Evolutionary conservation across 1,284 basidiomycete species (phyloP).

Genomic region (Ceratobasidium sp.): DNA sequence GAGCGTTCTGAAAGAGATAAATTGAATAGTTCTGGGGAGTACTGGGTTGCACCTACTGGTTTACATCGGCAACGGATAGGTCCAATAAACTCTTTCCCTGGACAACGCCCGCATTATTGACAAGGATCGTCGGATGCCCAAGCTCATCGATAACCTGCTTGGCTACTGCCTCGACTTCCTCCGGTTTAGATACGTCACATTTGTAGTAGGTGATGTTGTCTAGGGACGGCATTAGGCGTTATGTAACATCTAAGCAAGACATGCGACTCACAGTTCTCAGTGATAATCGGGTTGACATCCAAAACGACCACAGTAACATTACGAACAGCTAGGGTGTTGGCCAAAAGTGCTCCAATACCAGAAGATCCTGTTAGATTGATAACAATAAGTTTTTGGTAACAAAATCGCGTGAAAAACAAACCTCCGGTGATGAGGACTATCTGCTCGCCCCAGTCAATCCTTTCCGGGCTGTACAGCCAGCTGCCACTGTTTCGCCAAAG

Average conservation of each 20-base stretch:
- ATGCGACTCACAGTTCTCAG: constrained; percentile 71
- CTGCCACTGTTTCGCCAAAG: constrained; percentile 78
- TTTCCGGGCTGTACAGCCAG: constrained; percentile 66
- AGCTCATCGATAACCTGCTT: constrained; percentile 79
- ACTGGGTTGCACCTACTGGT: constrained; percentile 66
- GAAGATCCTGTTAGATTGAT: constrained; percentile 70
- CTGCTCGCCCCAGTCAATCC: constrained; percentile 84
- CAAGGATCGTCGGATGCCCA: constrained; percentile 86
- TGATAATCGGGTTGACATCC: constrained; percentile 78
- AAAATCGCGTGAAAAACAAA: constrained; percentile 52
- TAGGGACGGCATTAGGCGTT: constrained; percentile 50
- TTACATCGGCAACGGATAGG: constrained; percentile 77
- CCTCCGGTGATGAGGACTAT: constrained; percentile 91
- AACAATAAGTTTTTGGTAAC: not conserved
- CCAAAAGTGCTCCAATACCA: constrained; percentile 87
- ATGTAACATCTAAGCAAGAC: not conserved
- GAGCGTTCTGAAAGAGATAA: constrained; percentile 72
- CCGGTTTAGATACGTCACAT: constrained; percentile 90
- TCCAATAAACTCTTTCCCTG: constrained; percentile 89
- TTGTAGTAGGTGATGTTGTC: constrained; percentile 84
- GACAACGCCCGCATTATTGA: constrained; percentile 97
- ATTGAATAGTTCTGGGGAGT: not conserved
- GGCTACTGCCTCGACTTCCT: constrained; percentile 77
- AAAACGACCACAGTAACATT: constrained; percentile 87
- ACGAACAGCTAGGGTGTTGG: constrained; percentile 81